These are phyloP conservation scores for Dioszegia hungarica DNA, from an alignment of 768 basidiomycete species.

Conservation along the genomic window DNA sequence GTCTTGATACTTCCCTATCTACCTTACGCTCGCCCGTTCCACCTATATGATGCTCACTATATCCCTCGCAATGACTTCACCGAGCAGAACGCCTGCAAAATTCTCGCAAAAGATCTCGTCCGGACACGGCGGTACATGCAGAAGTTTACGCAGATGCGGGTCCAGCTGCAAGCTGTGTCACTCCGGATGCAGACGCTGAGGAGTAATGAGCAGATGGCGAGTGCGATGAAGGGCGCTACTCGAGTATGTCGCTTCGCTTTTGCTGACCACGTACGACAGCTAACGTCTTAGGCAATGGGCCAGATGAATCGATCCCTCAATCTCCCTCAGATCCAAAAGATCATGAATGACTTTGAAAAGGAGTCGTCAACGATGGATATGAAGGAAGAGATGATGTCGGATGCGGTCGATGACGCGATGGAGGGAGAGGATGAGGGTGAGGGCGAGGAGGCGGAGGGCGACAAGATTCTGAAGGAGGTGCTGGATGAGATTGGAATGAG, in stretches of 20 bases:
- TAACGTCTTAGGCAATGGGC: constrained; percentile 77
- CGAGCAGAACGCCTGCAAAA: constrained; percentile 90
- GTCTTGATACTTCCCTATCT: not conserved
- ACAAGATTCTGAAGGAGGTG: constrained; percentile 91
- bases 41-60: too few relatives aligned
- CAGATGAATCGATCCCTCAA: constrained; percentile 96
- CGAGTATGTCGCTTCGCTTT: constrained; percentile 57
- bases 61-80: not conserved
- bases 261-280: not conserved
- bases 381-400: constrained; percentile 99
- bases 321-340: constrained; percentile 82
- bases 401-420: constrained; percentile 96
- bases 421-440: constrained; percentile 70
- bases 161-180: constrained; percentile 92
- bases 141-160: constrained; percentile 98
- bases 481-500: constrained; percentile 94
- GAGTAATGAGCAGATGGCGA: constrained; percentile 98
- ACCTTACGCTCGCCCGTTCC: not conserved
- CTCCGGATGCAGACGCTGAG: constrained; percentile 92
- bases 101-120: constrained; percentile 98
- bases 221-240: constrained; percentile 97
- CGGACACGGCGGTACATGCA: constrained; percentile 90
- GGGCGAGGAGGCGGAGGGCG: constrained; percentile 93
- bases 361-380: constrained; percentile 99
- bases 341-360: constrained; percentile 97